These are phyloP conservation scores for Pythium periplocum DNA, from an alignment of 352 stramenopile species.

Conservation along the genomic window DNA sequence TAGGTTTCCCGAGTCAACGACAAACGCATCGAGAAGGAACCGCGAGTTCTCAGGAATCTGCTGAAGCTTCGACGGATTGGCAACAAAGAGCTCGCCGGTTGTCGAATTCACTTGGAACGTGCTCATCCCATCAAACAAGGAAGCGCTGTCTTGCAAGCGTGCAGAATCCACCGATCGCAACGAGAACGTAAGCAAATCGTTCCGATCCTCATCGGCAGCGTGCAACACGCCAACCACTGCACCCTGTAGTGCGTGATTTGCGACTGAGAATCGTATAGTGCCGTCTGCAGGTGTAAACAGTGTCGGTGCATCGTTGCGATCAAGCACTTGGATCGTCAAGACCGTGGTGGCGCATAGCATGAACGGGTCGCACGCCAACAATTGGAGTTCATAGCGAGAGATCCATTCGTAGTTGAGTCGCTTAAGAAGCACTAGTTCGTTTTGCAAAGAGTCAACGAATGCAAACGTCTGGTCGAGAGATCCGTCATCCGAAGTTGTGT, in stretches of 20 bases:
- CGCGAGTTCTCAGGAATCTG: constrained; percentile 3
- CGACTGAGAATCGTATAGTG: constrained; percentile 5
- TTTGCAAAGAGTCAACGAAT: constrained; percentile 8
- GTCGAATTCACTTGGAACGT: constrained; percentile 8
- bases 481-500: constrained; percentile 16
- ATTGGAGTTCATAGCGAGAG: constrained; percentile 5
- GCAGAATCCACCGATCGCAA: too few relatives aligned
- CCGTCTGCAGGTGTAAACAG: constrained; percentile 3
- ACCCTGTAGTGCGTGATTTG: constrained; percentile 9
- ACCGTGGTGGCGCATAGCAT: constrained; percentile 13
- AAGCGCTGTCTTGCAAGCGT: too few relatives aligned
- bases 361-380: constrained; percentile 18
- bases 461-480: constrained; percentile 10
- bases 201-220: constrained; percentile 11
- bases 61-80: constrained; percentile 14
- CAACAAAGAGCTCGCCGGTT: constrained; percentile 12
- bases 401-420: constrained; percentile 16
- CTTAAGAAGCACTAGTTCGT: constrained; percentile 11
- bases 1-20: constrained; percentile 8
- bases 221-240: constrained; percentile 10
- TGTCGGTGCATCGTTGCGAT: constrained; percentile 19
- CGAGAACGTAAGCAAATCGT: constrained; percentile 7
- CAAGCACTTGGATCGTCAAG: constrained; percentile 7
- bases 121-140: too few relatives aligned
- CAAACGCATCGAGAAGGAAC: constrained; percentile 8